Evolutionary conservation across 352 stramenopile genomes (phyloP).

Genomic region (Globisporangium heterothallicum): DNA sequence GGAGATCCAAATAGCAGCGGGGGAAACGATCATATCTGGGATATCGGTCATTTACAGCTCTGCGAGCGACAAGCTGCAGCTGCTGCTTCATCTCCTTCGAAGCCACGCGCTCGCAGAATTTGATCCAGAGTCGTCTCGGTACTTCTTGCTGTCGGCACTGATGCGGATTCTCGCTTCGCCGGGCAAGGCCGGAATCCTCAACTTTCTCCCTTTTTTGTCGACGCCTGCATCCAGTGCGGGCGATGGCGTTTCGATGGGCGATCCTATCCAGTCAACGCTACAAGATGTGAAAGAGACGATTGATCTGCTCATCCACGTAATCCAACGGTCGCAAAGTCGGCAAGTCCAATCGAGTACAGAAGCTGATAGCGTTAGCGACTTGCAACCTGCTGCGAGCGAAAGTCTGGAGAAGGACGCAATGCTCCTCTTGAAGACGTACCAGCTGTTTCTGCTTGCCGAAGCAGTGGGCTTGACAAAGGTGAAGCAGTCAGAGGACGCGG

Average conservation of each 20-base stretch:
- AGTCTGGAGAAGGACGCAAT: constrained; percentile 35
- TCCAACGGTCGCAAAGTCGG: constrained; percentile 12
- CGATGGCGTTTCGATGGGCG: neutral
- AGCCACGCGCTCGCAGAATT: constrained; percentile 30
- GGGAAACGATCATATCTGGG: constrained; percentile 56
- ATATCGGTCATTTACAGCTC: constrained; percentile 61
- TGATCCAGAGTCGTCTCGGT: constrained; percentile 27
- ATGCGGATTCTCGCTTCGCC: constrained; percentile 48
- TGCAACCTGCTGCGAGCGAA: constrained; percentile 1
- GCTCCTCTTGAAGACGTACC: constrained; percentile 63
- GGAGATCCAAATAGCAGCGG: constrained; percentile 50
- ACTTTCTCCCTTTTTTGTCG: constrained; percentile 45
- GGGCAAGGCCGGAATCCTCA: constrained; percentile 60
- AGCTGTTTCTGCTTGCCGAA: constrained; percentile 71
- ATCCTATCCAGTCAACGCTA: constrained; percentile 5
- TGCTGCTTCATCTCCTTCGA: constrained; percentile 62
- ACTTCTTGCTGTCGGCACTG: constrained; percentile 52
- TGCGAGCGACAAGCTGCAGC: constrained; percentile 50
- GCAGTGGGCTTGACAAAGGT: constrained; percentile 61
- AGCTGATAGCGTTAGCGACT: neutral
- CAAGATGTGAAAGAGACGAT: constrained; percentile 33
- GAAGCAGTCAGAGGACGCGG: constrained; percentile 11
- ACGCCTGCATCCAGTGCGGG: constrained; percentile 3
- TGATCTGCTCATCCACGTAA: constrained; percentile 30
- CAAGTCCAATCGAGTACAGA: neutral